Conservation (phyloP, 768 basidiomycete species). For the Tylopilus subfusipes region DNA sequence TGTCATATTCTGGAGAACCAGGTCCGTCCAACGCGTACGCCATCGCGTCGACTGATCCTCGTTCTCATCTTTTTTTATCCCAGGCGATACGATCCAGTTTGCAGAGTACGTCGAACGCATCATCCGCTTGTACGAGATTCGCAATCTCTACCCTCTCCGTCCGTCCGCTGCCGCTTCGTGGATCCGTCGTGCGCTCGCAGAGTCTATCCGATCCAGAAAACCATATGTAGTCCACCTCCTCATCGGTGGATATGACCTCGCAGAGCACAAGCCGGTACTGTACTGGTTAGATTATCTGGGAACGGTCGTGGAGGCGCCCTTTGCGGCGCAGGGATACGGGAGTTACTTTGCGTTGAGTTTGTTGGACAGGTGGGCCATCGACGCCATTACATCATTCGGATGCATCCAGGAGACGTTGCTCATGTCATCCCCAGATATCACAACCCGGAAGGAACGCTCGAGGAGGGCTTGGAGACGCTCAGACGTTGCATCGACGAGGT, state of each 20-base stretch:
- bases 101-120: constrained; percentile 96
- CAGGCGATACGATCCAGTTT: constrained; percentile 95
- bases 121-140: constrained; percentile 93
- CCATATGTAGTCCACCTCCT: constrained; percentile 93
- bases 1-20: constrained; percentile 95
- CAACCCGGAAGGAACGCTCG: constrained; percentile 77
- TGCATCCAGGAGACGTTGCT: neutral
- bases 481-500: constrained; percentile 89
- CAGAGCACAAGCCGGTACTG: constrained; percentile 65
- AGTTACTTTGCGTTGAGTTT: constrained; percentile 90
- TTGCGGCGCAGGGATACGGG: constrained; percentile 94
- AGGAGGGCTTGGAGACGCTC: constrained; percentile 82
- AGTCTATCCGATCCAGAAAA: constrained; percentile 80
- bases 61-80: neutral
- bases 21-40: constrained; percentile 41
- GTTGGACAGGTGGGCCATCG: constrained; percentile 67
- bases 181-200: constrained; percentile 88
- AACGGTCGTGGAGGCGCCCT: constrained; percentile 83
- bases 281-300: constrained; percentile 99
- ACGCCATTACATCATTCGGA: neutral
- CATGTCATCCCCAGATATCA: constrained; percentile 62
- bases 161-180: constrained; percentile 92
- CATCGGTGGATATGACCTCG: constrained; percentile 87
- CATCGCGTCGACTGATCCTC: neutral
- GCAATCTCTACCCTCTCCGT: constrained; percentile 84